Percentiles rank a stretch among this genome's conserved stretches.
Conservation (phyloP, 139 green algal genomes). For the Marvania coccoides region DNA sequence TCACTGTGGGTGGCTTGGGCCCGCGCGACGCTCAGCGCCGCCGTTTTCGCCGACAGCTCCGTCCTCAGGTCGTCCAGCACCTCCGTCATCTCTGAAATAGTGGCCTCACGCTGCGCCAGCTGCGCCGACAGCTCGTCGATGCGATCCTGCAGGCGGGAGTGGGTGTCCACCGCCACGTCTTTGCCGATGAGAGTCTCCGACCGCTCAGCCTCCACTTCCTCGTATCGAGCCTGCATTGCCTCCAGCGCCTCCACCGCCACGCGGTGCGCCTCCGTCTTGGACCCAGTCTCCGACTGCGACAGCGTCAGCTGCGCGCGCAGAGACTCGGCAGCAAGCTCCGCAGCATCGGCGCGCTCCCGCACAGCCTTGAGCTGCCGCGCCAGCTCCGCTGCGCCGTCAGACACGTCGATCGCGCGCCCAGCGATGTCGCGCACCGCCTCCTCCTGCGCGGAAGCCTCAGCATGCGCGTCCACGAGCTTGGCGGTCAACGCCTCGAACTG, state of each 20-base stretch:
- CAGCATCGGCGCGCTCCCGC: conserved; percentile 10
- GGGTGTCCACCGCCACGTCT: neutral
- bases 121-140: neutral
- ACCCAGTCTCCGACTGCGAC: neutral
- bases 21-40: neutral
- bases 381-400: neutral
- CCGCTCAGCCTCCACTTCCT: neutral
- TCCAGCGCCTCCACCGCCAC: neutral
- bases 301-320: conserved; percentile 15
- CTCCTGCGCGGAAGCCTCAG: neutral
- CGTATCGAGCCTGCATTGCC: neutral
- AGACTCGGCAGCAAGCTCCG: neutral
- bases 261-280: neutral
- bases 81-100: neutral
- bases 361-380: neutral
- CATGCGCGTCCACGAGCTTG: neutral
- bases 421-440: neutral
- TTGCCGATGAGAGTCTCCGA: neutral
- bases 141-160: neutral
- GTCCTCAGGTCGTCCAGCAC: neutral
- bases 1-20: neutral
- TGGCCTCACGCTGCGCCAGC: neutral
- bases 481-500: conserved; percentile 5
- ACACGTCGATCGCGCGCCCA: neutral
- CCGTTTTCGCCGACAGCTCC: neutral